Evolutionary conservation across 371 early-diverging fungal species (phyloP), one percentile per base, ranked within the genome.

Genomic region (Choanephora cucurbitarum): DNA sequence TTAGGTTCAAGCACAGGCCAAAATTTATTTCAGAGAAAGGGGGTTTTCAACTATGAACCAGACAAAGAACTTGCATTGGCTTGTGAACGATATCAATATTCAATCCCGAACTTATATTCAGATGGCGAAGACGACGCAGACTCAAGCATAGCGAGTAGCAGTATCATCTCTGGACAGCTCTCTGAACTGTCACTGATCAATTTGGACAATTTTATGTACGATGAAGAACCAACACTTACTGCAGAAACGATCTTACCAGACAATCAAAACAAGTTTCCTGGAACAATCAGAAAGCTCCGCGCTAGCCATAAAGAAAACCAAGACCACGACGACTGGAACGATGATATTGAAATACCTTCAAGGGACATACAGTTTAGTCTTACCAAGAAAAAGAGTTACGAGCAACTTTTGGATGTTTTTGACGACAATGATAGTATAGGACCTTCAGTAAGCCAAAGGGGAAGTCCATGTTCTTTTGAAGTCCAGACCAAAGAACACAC

Each of bases 151-250:
- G 52, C 62, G 2, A 66, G 66, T 24, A 48, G 48, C 21, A 55
- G 43, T 8, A 42, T 48, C 9, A n/a, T 41, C 4, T 55, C 56
- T 7, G 55, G 48, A 28, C 15, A 22, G 15, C 50, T 33, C 15
- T 51, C 54, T 15, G 54, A 61, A 45, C n/a, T 56, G 3, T 33
- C 41, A 6, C 49, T 55, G 6, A 33, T 46, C 47, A 58, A 54
- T 10, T 43, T 73, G 8, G 73, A 73, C 33, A 64, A 58, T 22
- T 73, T 70, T 31, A 69, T 73, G 67, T 59, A 59, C 31, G 57
- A 59, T 31, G 50, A 53, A 13, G 28, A 28, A 7, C 28, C 28
- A 28, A 28, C 28, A 5, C 52, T 51, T 5, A 53, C 52, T 17
- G 18, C 56, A 28, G 42, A 43, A 14, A 50, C 57, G 21, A 28